A percentile compares a stretch with the other conserved stretches of the same genome.
phyloP scores from a whole-genome alignment of 73 alveolate species.

The Stentor roeselii region DNA sequence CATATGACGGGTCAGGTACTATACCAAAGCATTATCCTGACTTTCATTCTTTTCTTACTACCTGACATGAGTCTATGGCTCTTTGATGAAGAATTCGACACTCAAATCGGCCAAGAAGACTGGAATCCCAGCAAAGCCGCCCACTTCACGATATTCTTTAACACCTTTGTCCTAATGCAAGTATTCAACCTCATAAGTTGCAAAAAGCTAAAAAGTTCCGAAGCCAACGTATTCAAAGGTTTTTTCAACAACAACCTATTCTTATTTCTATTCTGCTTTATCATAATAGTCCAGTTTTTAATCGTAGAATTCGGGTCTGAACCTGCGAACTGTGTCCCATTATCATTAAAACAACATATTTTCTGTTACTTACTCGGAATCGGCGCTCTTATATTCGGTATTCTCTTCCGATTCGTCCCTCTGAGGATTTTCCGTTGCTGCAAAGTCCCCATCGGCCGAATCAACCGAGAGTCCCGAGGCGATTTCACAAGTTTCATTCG shows the following conservation, averaged over 20 bases:
- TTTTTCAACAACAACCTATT: slow-evolving; percentile 78
- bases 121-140: slow-evolving; percentile 5
- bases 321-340: slow-evolving; percentile 65
- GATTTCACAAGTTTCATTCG: not conserved
- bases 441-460: slow-evolving; percentile 1
- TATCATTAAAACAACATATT: slow-evolving; percentile 60
- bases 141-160: slow-evolving; percentile 78
- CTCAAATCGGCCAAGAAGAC: not conserved
- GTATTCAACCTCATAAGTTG: slow-evolving; percentile 91
- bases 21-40: slow-evolving; percentile 61
- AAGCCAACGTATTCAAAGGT: slow-evolving; percentile 80
- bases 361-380: slow-evolving; percentile 68
- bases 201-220: slow-evolving; percentile 76
- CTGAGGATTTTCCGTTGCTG: slow-evolving; percentile 21
- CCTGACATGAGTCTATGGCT: slow-evolving; percentile 62
- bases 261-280: slow-evolving; percentile 58
- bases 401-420: slow-evolving; percentile 48
- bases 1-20: slow-evolving; percentile 72
- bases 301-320: slow-evolving; percentile 55
- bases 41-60: slow-evolving; percentile 65
- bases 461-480: slow-evolving; percentile 8
- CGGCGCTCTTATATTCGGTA: slow-evolving; percentile 54
- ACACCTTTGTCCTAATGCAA: slow-evolving; percentile 83
- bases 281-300: slow-evolving; percentile 69
- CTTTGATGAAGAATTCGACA: slow-evolving; percentile 51